Percentiles rank a stretch among this genome's conserved stretches.
Evolutionary conservation across 345 rosid species (phyloP).

Genomic region (Citrus maxima): DNA sequence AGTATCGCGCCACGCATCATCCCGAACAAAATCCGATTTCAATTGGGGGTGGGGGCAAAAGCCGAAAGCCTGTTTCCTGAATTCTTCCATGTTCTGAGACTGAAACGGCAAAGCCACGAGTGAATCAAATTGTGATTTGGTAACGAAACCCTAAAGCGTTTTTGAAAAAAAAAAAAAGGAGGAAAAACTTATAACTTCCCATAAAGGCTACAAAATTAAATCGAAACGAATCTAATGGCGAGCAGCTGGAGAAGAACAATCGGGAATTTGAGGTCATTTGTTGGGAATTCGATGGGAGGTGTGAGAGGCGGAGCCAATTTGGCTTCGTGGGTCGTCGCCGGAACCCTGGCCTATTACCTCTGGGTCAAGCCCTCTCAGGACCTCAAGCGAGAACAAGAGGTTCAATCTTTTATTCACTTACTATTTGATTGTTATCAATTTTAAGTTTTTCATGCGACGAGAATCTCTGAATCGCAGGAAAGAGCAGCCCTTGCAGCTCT

Average conservation of each 20-base stretch:
- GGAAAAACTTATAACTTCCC: background rate
- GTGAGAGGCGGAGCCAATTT: conserved; percentile 65
- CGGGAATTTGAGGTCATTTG: conserved; percentile 66
- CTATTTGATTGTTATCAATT: background rate
- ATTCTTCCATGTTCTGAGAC: no score
- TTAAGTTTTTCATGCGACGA: background rate
- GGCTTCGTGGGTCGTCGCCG: conserved; percentile 93
- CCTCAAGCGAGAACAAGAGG: conserved; percentile 80
- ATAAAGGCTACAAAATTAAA: background rate
- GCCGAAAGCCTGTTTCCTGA: no score
- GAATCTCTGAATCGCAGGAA: conserved; percentile 37
- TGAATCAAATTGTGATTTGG: background rate
- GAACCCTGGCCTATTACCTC: conserved; percentile 84
- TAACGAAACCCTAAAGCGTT: background rate
- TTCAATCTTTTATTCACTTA: background rate
- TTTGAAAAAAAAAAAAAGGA: background rate
- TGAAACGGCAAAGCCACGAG: background rate
- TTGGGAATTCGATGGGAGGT: conserved; percentile 85
- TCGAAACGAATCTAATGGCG: conserved; percentile 24
- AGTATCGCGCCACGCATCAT: background rate
- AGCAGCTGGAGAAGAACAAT: conserved; percentile 61
- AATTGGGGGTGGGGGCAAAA: background rate
- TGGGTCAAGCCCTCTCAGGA: conserved; percentile 95
- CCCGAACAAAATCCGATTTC: background rate
- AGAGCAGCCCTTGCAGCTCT: conserved; percentile 68